phyloP scores from a whole-genome alignment of 495 filamentous ascomycete species.

The Ramalina peruviana region DNA sequence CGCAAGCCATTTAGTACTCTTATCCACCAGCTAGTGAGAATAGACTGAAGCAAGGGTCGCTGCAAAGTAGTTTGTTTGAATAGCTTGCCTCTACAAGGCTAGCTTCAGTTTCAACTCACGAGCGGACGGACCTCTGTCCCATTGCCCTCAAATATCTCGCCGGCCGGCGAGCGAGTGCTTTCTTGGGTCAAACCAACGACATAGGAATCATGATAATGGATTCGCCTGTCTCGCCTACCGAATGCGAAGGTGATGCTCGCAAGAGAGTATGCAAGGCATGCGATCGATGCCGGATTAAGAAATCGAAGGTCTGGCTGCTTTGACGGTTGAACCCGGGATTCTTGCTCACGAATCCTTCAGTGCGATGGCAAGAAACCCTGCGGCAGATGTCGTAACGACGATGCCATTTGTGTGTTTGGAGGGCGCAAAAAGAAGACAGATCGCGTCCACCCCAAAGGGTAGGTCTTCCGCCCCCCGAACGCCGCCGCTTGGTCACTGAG shows the following conservation, averaged over 20 bases:
- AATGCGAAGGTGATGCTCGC: conserved; percentile 16
- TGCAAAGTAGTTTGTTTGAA: too few relatives aligned
- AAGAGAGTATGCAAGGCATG: conserved; percentile 52
- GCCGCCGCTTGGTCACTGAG: not conserved
- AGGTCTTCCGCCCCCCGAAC: conserved; percentile 17
- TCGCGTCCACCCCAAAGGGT: conserved; percentile 52
- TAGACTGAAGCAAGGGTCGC: too few relatives aligned
- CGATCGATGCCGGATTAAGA: conserved; percentile 50
- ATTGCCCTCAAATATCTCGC: too few relatives aligned
- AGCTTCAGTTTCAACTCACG: too few relatives aligned
- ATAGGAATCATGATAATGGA: not conserved
- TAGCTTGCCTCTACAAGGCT: too few relatives aligned
- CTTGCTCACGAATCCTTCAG: conserved; percentile 23
- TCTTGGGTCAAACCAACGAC: too few relatives aligned
- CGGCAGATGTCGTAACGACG: conserved; percentile 43
- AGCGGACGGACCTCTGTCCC: too few relatives aligned
- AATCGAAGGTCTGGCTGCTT: conserved; percentile 37
- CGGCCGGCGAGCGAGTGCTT: too few relatives aligned
- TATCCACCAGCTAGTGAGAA: too few relatives aligned
- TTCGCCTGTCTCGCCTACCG: not conserved
- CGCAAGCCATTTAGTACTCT: too few relatives aligned
- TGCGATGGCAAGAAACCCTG: conserved; percentile 49
- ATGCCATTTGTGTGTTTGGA: conserved; percentile 48
- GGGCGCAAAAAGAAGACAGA: conserved; percentile 49
- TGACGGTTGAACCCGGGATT: not conserved